Evolutionary conservation across 2,329 filamentous ascomycete genomes (phyloP).

Genomic region (Epichloe gansuensis): DNA sequence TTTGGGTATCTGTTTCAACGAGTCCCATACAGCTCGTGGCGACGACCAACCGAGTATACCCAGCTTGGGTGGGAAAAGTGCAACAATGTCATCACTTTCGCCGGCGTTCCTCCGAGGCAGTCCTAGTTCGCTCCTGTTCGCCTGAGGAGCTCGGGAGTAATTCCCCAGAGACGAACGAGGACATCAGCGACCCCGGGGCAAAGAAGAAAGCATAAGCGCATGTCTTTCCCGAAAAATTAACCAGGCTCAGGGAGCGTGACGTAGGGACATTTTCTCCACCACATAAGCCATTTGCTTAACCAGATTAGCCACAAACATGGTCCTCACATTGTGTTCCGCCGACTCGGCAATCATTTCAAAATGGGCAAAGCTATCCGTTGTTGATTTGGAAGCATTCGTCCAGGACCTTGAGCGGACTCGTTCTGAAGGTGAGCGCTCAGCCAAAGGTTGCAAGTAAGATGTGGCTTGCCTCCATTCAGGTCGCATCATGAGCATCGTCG

Average conservation of each 20-base stretch:
- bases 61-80: slow-evolving; percentile 57
- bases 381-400: slow-evolving; percentile 44
- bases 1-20: slow-evolving; percentile 52
- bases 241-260: slow-evolving; percentile 54
- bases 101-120: slow-evolving; percentile 42
- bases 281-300: slow-evolving; percentile 74
- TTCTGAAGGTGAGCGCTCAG: slow-evolving; percentile 39
- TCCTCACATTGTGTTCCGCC: slow-evolving; percentile 77
- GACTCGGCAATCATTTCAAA: slow-evolving; percentile 45
- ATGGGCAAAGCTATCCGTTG: slow-evolving; percentile 52
- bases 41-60: slow-evolving; percentile 45
- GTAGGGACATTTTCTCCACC: slow-evolving; percentile 78
- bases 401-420: slow-evolving; percentile 31
- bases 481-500: slow-evolving; percentile 73
- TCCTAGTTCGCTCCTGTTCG: slow-evolving; percentile 60
- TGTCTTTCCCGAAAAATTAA: slow-evolving; percentile 81
- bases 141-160: slow-evolving; percentile 55
- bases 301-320: slow-evolving; percentile 74
- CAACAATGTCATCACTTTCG: slow-evolving; percentile 52
- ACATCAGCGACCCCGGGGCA: slow-evolving; percentile 78
- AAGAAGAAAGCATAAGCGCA: slow-evolving; percentile 93
- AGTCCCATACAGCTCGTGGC: slow-evolving; percentile 33
- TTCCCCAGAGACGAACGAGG: slow-evolving; percentile 68
- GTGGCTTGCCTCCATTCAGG: slow-evolving; percentile 75
- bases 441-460: slow-evolving; percentile 51